phyloP scores from a whole-genome alignment of 176 grass and related monocot genomes.

The Rhynchospora breviuscula region DNA sequence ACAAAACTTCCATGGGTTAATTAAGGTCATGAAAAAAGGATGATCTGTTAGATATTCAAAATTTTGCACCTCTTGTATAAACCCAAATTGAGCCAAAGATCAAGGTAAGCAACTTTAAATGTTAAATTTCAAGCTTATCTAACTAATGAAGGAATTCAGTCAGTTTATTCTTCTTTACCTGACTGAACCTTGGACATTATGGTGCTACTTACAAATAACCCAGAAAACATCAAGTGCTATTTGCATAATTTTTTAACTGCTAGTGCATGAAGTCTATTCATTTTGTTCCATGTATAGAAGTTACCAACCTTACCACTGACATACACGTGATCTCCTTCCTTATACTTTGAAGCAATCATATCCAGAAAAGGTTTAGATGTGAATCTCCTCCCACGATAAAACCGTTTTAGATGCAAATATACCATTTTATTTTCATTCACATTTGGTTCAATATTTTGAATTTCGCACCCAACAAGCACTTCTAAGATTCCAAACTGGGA shows the following conservation, averaged over 20 bases:
- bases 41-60: neutral
- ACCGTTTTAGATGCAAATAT: slow-evolving; percentile 85
- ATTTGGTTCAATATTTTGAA: slow-evolving; percentile 37
- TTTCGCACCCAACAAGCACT: slow-evolving; percentile 62
- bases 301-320: slow-evolving; percentile 91
- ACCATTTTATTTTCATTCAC: slow-evolving; percentile 55
- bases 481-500: slow-evolving; percentile 56
- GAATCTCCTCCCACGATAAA: slow-evolving; percentile 57
- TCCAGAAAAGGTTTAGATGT: slow-evolving; percentile 55
- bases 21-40: neutral
- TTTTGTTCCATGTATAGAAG: slow-evolving; percentile 11
- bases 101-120: neutral
- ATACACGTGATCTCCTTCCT: slow-evolving; percentile 74
- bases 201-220: neutral
- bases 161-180: neutral
- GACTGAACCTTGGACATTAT: too few relatives aligned
- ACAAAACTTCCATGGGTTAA: neutral
- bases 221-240: neutral
- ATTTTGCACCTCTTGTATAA: neutral
- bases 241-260: neutral
- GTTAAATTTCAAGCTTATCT: neutral
- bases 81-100: slow-evolving; percentile 3
- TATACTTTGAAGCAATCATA: slow-evolving; percentile 65
- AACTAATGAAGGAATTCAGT: neutral
- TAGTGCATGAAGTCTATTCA: neutral